Percentiles rank a stretch among this genome's conserved stretches.
Evolutionary conservation across 2,329 filamentous ascomycete genomes (phyloP).

Genomic region (Penicillium glabrum): DNA sequence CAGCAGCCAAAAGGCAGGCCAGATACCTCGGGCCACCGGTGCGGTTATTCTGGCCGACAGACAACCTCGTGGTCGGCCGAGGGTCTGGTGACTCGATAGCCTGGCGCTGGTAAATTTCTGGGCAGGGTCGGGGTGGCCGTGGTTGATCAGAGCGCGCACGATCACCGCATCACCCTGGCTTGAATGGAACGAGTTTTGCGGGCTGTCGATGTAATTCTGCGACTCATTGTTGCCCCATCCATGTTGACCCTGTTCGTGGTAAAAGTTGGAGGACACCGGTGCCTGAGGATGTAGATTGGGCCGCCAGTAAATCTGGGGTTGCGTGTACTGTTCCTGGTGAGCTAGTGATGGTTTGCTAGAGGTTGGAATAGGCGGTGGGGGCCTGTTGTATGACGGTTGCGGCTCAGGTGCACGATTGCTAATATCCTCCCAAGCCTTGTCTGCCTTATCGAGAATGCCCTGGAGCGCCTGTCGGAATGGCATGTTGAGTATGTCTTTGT

Average conservation of each 20-base stretch:
- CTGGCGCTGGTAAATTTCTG: constrained; percentile 26
- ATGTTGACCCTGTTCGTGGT: constrained; percentile 24
- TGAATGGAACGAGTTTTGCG: constrained; percentile 26
- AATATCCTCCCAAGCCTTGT: constrained; percentile 22
- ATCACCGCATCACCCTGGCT: constrained; percentile 22
- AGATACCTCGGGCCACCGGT: constrained; percentile 23
- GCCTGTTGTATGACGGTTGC: constrained; percentile 13
- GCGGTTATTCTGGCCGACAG: constrained; percentile 24
- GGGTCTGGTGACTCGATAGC: constrained; percentile 23
- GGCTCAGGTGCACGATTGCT: constrained; percentile 10
- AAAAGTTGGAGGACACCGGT: constrained; percentile 22
- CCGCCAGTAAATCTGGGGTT: constrained; percentile 23
- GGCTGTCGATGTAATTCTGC: constrained; percentile 24
- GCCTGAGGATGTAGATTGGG: constrained; percentile 21
- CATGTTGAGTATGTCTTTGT: constrained; percentile 19
- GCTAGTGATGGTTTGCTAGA: constrained; percentile 18
- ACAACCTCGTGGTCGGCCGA: constrained; percentile 23
- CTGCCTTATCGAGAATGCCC: constrained; percentile 22
- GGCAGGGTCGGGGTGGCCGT: constrained; percentile 20
- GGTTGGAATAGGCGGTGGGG: constrained; percentile 23
- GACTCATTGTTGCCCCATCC: constrained; percentile 26
- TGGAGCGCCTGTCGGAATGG: constrained; percentile 24
- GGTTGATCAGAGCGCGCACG: constrained; percentile 24
- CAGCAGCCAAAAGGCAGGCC: constrained; percentile 28
- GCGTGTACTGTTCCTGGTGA: constrained; percentile 18